Evolutionary conservation across 179 eudicot species (phyloP).

Genomic region (Spergularia azorica): DNA sequence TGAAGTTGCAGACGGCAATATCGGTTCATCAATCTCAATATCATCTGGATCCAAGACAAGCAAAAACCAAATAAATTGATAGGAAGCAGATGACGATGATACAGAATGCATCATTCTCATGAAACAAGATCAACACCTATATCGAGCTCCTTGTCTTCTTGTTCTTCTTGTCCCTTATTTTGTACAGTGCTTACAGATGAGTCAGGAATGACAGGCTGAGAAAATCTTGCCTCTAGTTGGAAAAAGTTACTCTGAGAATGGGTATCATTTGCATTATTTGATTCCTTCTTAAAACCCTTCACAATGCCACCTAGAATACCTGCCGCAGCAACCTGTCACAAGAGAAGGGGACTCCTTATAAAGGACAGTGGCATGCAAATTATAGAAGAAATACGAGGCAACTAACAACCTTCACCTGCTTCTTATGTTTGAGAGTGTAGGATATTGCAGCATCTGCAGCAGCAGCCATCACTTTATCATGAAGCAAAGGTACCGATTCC

Average conservation of each 20-base stretch:
- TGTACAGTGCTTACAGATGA: conserved; percentile 26
- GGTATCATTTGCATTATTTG: conserved; percentile 22
- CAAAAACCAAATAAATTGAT: conserved; percentile 1
- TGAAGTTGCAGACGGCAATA: conserved; percentile 47
- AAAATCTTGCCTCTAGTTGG: conserved; percentile 55
- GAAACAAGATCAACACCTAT: conserved; percentile 51
- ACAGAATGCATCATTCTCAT: conserved; percentile 3
- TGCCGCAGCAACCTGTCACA: conserved; percentile 46
- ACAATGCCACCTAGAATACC: conserved; percentile 62
- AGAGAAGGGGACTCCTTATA: conserved; percentile 26
- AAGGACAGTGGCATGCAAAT: background rate
- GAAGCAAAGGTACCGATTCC: conserved; percentile 70
- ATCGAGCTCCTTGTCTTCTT: conserved; percentile 47
- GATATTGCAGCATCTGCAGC: conserved; percentile 69
- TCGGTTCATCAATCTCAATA: conserved; percentile 76
- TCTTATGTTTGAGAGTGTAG: conserved; percentile 50
- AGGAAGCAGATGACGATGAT: background rate
- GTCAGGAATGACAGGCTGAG: conserved; percentile 44
- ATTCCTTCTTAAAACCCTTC: conserved; percentile 56
- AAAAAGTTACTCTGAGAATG: conserved; percentile 37
- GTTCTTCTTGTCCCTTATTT: conserved; percentile 32
- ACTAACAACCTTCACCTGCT: conserved; percentile 44
- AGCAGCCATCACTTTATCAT: conserved; percentile 83
- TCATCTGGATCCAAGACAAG: conserved; percentile 53
- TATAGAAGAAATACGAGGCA: background rate